Base-by-base conservation (phyloP, 139 green algal genomes). In the Coccomyxa sp. region DNA sequence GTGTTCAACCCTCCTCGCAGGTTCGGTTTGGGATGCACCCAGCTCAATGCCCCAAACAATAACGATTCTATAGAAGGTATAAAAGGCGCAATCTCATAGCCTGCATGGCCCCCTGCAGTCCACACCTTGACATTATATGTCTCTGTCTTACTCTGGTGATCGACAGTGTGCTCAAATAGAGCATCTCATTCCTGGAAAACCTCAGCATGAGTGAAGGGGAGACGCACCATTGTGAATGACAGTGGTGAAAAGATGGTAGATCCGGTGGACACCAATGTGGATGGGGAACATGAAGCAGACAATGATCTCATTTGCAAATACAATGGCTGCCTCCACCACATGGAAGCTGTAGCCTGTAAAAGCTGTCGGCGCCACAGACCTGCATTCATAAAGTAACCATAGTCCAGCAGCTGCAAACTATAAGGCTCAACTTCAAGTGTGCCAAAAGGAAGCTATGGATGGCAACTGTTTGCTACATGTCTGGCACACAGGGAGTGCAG, bases 311-410 rank as follows among this genome's bases (percentile, higher is more conserved):
- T 98, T 97, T 18, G 92, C 91, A 92, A 98, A 98, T 71, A 98
- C 95, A 4, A 98, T 88, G 0, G 89, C 57, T 0, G 94, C 95
- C 85, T 98, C 95, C 10, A 91, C 28, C 27, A 91, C 57, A 83
- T 98, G 94, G 86, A 98, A 97, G 82, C 84, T 91, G 85, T 98
- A 98, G 30, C 94, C 95, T 0, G 92, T 93, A 84, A 96, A 98
- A 9, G 95, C 88, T 10, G 89, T 95, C 15, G 95, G 95, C 0
- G 87, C 88, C 4, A 63, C 89, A 15, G 95, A 96, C 83, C 92
- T 96, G 91, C 77, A 86, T 13, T 27, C 10, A 71, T 17, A 17
- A 25, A 4, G 3, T 51, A 51, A 51, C 38, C 38, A 9, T 71
- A 25, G 63, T 71, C 63, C 7, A 21, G 21, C 7, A 25, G 18